phyloP scores from a whole-genome alignment of 2,329 filamentous ascomycete genomes.

The Raffaelea arxii region DNA sequence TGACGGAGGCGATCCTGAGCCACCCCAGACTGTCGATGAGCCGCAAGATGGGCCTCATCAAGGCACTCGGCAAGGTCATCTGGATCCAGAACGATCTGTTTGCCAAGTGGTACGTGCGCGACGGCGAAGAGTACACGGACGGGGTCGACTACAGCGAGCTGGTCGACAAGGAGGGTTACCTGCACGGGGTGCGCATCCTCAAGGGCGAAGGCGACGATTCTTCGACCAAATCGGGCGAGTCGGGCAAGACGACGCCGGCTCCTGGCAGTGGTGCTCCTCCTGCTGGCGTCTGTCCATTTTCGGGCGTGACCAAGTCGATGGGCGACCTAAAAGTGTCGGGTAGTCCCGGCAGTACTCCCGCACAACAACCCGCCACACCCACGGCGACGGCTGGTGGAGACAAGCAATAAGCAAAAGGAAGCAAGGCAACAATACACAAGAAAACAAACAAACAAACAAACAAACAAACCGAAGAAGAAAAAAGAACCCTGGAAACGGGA shows the following conservation, averaged over 20 bases:
- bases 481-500: too few relatives aligned
- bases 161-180: conserved; percentile 50
- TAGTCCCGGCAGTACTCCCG: background rate
- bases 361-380: background rate
- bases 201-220: conserved; percentile 26
- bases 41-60: conserved; percentile 63
- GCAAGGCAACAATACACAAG: too few relatives aligned
- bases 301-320: conserved; percentile 13
- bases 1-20: conserved; percentile 66
- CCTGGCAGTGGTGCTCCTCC: background rate
- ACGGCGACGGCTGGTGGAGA: background rate
- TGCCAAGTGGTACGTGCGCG: conserved; percentile 69
- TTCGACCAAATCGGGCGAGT: conserved; percentile 5
- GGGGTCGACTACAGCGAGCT: conserved; percentile 33
- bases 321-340: conserved; percentile 11
- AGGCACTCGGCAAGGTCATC: conserved; percentile 69
- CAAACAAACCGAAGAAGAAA: too few relatives aligned
- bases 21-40: conserved; percentile 57
- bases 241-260: background rate
- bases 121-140: conserved; percentile 50
- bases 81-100: conserved; percentile 86
- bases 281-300: conserved; percentile 18
- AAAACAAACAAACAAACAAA: background rate
- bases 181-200: conserved; percentile 53
- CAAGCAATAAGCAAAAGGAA: background rate